These are phyloP conservation scores for Gaertneriomyces sp. DNA, from an alignment of 192 early-diverging fungal genomes.

Conservation along the genomic window DNA sequence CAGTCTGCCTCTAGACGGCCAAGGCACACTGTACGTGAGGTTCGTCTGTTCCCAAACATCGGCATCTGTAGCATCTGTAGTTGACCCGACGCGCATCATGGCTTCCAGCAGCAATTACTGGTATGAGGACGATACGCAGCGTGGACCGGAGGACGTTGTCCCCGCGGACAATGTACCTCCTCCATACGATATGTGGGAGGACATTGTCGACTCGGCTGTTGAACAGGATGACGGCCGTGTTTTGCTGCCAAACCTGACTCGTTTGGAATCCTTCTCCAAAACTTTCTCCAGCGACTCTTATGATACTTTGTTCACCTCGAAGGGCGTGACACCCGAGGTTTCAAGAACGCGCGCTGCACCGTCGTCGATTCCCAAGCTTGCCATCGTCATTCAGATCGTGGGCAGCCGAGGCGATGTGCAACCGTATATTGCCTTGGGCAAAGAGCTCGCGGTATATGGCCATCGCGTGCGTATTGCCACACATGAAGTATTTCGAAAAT, in stretches of 20 bases:
- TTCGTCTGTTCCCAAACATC: no score
- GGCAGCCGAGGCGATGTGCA: conserved; percentile 76
- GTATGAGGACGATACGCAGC: no score
- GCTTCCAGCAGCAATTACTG: no score
- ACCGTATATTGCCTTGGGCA: conserved; percentile 67
- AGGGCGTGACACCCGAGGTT: not conserved
- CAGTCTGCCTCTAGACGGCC: no score
- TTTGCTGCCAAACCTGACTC: not conserved
- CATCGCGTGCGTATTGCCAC: conserved; percentile 64
- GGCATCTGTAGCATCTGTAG: no score
- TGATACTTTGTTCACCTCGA: not conserved
- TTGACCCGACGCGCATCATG: no score
- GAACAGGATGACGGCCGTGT: not conserved
- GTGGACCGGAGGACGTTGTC: no score
- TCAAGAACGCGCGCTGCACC: not conserved
- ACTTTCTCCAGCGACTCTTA: not conserved
- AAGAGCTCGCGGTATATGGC: conserved; percentile 60
- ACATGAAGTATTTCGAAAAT: conserved; percentile 61
- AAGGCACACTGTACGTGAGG: no score
- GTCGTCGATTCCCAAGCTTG: not conserved
- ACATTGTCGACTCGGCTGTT: not conserved
- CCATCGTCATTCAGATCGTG: conserved; percentile 1
- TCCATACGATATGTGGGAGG: no score
- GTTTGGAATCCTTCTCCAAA: not conserved
- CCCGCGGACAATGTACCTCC: no score